Evolutionary conservation across 371 early-diverging fungal genomes (phyloP), one percentile per base, ranked within the genome.

Genomic region (Blastocladiella emersonii): DNA sequence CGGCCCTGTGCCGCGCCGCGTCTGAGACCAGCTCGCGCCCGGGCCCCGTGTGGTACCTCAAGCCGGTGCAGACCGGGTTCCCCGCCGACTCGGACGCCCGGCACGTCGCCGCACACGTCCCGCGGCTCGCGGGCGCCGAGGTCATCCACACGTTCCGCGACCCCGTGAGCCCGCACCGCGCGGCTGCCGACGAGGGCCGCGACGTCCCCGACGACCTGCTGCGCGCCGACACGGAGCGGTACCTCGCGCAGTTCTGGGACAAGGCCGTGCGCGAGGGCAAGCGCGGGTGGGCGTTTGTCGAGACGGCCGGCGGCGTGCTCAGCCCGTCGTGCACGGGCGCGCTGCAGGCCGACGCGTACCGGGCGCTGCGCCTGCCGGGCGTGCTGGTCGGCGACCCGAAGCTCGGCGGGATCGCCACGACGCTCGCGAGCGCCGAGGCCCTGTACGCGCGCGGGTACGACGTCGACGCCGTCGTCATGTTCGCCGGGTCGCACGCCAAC

Each of bases 11-110:
- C 49, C 71, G 82, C 43, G 80, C 81, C 8, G 77, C 78, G 15
- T 61, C 68, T 30, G 48, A 13, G 25, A 21, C 19, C 30, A 23
- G 35, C 8, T n/a, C 62, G 27, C n/a, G n/a, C n/a, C n/a, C n/a
- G n/a, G n/a, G n/a, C n/a, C 41, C 45, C 57, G 71, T 5, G 80
- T 76, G 0, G 59, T 89, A 88, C 65, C 48, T 89, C 44, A 91
- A 91, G 62, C 91, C 91, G 3, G 83, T 89, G 2, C 91, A 91
- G 68, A 91, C 91, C 1, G 91, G 89, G 2, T 91, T 79, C 70
- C 89, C 91, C 7, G 75, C 71, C 2, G 89, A 89, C 70, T 82
- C 84, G 51, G 91, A 91, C 71, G 82, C 83, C 63, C 81, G 86
- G 83, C 83, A 72, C 19, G 56, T 65, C 30, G 86, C 44, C 70